These are phyloP conservation scores for Mycena amicta DNA, from an alignment of 768 basidiomycete genomes.

Conservation along the genomic window DNA sequence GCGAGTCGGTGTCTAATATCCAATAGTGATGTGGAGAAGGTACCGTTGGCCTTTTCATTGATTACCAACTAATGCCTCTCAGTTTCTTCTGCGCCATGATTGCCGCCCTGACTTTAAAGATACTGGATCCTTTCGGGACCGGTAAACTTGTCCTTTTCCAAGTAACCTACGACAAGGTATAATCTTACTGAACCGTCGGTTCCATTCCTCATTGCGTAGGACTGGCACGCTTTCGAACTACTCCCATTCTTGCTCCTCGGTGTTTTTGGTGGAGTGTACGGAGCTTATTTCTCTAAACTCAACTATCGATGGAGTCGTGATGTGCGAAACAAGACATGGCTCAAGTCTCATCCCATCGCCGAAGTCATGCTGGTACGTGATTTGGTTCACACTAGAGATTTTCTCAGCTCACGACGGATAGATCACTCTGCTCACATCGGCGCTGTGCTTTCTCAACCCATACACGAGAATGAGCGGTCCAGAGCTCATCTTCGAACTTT, in stretches of 20 bases:
- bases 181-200: background rate
- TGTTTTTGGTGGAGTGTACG: slow-evolving; percentile 91
- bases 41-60: slow-evolving; percentile 33
- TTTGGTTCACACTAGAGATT: background rate
- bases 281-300: slow-evolving; percentile 89
- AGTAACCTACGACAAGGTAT: slow-evolving; percentile 86
- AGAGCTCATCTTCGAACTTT: slow-evolving; percentile 90
- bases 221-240: slow-evolving; percentile 93
- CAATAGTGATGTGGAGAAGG: slow-evolving; percentile 92
- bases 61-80: slow-evolving; percentile 30
- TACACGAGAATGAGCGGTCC: slow-evolving; percentile 95
- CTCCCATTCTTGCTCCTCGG: slow-evolving; percentile 85
- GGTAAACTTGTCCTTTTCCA: slow-evolving; percentile 93
- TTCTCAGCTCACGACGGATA: slow-evolving; percentile 30
- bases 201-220: slow-evolving; percentile 43
- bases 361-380: slow-evolving; percentile 80
- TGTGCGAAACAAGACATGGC: slow-evolving; percentile 80
- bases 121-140: slow-evolving; percentile 94
- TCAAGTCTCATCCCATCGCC: slow-evolving; percentile 73
- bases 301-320: slow-evolving; percentile 88
- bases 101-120: slow-evolving; percentile 90
- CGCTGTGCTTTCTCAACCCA: slow-evolving; percentile 83
- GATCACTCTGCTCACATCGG: slow-evolving; percentile 79
- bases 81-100: slow-evolving; percentile 99
- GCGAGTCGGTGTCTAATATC: background rate